These are phyloP conservation scores for Dicorynia guianensis DNA, from an alignment of 306 rosid species.

Conservation along the genomic window DNA sequence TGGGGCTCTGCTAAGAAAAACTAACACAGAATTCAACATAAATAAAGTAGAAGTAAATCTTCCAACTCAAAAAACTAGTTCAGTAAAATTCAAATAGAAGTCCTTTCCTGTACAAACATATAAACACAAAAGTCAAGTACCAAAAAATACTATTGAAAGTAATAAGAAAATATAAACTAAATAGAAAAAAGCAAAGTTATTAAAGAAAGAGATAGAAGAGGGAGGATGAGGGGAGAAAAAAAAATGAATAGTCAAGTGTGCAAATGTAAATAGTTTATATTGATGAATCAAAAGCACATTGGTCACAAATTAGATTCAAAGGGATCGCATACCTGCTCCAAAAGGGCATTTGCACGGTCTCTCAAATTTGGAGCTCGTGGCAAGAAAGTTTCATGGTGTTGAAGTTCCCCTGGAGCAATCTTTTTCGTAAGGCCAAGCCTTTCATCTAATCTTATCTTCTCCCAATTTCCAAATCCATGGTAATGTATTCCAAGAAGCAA, in stretches of 20 bases:
- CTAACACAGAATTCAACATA: not conserved
- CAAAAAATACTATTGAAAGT: not conserved
- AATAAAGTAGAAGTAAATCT: no score
- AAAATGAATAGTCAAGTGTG: not conserved
- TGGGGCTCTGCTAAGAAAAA: not conserved
- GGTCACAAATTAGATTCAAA: constrained; percentile 24
- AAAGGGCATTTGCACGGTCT: constrained; percentile 97
- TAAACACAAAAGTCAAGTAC: not conserved
- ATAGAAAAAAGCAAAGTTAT: constrained; percentile 15
- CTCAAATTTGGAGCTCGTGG: constrained; percentile 99
- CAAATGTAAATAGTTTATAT: constrained; percentile 2
- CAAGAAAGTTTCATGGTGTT: constrained; percentile 97
- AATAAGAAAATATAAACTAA: constrained; percentile 5
- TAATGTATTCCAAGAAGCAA: constrained; percentile 92
- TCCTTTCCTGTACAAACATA: no score
- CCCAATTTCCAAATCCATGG: constrained; percentile 99
- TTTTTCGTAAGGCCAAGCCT: constrained; percentile 91
- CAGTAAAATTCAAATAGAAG: no score
- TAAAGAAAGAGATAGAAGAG: not conserved
- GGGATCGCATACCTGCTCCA: constrained; percentile 80
- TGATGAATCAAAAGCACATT: constrained; percentile 9
- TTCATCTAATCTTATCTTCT: constrained; percentile 90
- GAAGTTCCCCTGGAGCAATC: constrained; percentile 98
- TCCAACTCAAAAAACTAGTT: no score
- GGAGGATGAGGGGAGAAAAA: not conserved